Evolutionary conservation across 1,139 yeast species (phyloP).

Genomic region (Taiozyma sp.): DNA sequence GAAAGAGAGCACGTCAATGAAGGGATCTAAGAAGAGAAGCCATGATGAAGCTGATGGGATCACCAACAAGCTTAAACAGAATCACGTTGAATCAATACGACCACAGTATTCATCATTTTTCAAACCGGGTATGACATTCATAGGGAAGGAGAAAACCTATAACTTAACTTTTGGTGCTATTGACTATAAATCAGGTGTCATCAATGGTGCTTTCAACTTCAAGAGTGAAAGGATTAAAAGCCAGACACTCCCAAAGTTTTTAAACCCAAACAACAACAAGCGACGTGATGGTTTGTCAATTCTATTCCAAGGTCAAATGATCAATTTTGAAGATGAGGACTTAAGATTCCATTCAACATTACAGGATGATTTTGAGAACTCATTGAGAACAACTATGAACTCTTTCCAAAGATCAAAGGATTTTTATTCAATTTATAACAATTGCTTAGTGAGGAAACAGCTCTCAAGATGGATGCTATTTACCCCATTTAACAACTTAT

Average conservation of each 20-base stretch:
- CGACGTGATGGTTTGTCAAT: background rate
- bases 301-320: slow-evolving; percentile 3
- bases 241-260: background rate
- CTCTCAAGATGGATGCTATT: slow-evolving; percentile 18
- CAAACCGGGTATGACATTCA: slow-evolving; percentile 10
- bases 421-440: slow-evolving; percentile 5
- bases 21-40: background rate
- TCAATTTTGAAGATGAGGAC: slow-evolving; percentile 16
- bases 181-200: background rate
- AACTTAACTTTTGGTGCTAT: slow-evolving; percentile 1
- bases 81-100: slow-evolving; percentile 1
- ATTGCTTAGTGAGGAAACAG: slow-evolving; percentile 13
- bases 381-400: background rate
- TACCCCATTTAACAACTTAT: slow-evolving; percentile 14
- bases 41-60: background rate
- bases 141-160: background rate
- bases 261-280: background rate
- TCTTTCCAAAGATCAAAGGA: slow-evolving; percentile 1
- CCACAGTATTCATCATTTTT: slow-evolving; percentile 11
- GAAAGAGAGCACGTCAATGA: background rate
- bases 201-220: slow-evolving; percentile 3
- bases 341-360: slow-evolving; percentile 11
- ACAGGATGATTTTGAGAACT: slow-evolving; percentile 1
- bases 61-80: background rate
- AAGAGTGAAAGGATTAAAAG: background rate